Evolutionary conservation across 331 rosid genomes (phyloP).

Genomic region (Malus hybrid): DNA sequence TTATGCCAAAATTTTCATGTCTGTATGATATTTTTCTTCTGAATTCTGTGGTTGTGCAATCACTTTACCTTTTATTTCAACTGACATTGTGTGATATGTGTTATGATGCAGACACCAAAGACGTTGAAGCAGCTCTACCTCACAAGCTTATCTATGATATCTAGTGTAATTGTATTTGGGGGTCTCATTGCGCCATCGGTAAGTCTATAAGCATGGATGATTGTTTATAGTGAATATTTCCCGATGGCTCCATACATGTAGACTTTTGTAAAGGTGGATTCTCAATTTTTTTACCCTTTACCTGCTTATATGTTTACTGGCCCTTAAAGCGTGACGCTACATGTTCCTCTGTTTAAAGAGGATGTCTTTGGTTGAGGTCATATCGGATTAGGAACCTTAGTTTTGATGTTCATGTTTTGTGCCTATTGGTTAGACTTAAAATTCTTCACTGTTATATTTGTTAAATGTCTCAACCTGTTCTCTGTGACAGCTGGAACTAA

Average conservation of each 20-base stretch:
- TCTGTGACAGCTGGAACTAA: constrained; percentile 72
- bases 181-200: constrained; percentile 91
- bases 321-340: not conserved
- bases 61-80: not conserved
- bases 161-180: constrained; percentile 75
- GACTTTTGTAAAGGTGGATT: not conserved
- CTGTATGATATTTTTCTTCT: constrained; percentile 9
- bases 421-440: not conserved
- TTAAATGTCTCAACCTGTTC: too few relatives aligned
- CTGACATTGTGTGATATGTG: constrained; percentile 7
- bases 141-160: constrained; percentile 55
- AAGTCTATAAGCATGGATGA: constrained; percentile 17
- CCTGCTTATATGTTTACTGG: not conserved
- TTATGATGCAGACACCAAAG: constrained; percentile 56
- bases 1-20: not conserved
- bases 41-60: constrained; percentile 1
- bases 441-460: not conserved
- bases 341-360: not conserved
- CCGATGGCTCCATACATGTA: not conserved
- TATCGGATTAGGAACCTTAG: not conserved
- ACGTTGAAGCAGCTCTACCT: constrained; percentile 78
- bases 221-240: not conserved
- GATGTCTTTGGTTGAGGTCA: not conserved
- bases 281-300: not conserved
- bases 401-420: not conserved